These are phyloP conservation scores for Fomitopsis betulina DNA, from an alignment of 1,284 basidiomycete species.

Conservation along the genomic window DNA sequence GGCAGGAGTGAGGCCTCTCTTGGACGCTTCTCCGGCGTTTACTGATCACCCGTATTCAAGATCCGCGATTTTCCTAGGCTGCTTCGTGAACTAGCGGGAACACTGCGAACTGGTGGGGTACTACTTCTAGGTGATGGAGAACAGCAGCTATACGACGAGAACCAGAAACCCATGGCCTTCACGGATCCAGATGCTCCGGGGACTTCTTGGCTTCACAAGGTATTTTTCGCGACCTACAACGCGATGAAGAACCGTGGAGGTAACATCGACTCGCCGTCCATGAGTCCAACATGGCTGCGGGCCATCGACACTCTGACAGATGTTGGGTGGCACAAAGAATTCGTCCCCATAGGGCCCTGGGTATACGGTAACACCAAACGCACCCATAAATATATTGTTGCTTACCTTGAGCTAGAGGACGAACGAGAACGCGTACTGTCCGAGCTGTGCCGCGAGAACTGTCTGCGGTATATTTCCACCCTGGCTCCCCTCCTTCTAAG, in stretches of 20 bases:
- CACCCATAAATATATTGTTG: neutral
- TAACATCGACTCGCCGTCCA: slow-evolving; percentile 25
- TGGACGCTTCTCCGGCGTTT: neutral
- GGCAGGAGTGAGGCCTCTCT: slow-evolving; percentile 19
- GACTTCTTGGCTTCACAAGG: slow-evolving; percentile 27
- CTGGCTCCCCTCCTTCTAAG: slow-evolving; percentile 28
- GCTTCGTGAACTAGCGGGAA: slow-evolving; percentile 24
- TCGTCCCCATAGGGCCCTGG: slow-evolving; percentile 33
- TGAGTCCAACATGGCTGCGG: slow-evolving; percentile 30
- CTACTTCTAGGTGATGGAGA: slow-evolving; percentile 30
- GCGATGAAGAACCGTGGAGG: slow-evolving; percentile 31
- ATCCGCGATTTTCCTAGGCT: slow-evolving; percentile 29
- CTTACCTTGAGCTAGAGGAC: slow-evolving; percentile 11
- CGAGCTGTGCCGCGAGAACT: slow-evolving; percentile 30
- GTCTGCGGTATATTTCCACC: slow-evolving; percentile 25
- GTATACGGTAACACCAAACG: slow-evolving; percentile 19
- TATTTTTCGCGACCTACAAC: slow-evolving; percentile 31
- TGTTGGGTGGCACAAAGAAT: slow-evolving; percentile 30
- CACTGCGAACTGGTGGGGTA: slow-evolving; percentile 29
- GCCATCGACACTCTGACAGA: slow-evolving; percentile 26
- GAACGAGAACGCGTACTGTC: slow-evolving; percentile 24
- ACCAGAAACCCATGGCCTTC: slow-evolving; percentile 23
- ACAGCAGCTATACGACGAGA: slow-evolving; percentile 32
- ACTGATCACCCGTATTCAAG: slow-evolving; percentile 11
- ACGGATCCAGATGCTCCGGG: slow-evolving; percentile 21